A percentile compares a stretch with the other conserved stretches of the same genome.
Evolutionary conservation across 768 basidiomycete species (phyloP).

Genomic region (Leccinum obscurum): DNA sequence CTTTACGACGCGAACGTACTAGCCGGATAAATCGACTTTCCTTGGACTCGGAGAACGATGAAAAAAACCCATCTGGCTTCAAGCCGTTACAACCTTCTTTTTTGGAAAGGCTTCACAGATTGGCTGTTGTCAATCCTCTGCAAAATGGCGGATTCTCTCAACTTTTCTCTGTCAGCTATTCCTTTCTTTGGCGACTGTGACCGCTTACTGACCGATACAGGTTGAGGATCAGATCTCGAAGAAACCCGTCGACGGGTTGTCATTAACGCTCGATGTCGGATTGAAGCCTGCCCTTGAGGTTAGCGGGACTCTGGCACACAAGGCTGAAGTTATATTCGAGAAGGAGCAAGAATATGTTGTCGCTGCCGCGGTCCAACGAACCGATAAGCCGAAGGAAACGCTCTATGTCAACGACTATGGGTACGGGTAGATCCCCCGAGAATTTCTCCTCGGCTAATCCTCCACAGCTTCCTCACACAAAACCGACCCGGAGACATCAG

Average conservation of each 20-base stretch:
- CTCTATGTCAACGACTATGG: conserved; percentile 75
- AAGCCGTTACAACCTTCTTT: conserved; percentile 44
- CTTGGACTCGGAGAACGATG: conserved; percentile 34
- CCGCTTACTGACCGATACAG: conserved; percentile 21
- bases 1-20: conserved; percentile 20
- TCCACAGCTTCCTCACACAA: conserved; percentile 72
- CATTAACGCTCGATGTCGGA: conserved; percentile 61
- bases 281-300: conserved; percentile 61
- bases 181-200: background rate
- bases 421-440: conserved; percentile 38
- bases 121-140: conserved; percentile 22
- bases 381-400: conserved; percentile 39
- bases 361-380: conserved; percentile 33
- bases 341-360: conserved; percentile 74
- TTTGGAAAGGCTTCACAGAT: conserved; percentile 45
- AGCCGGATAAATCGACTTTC: conserved; percentile 40
- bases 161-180: conserved; percentile 34
- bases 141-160: conserved; percentile 35
- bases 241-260: conserved; percentile 41
- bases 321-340: conserved; percentile 75
- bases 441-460: background rate
- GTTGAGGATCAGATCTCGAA: conserved; percentile 27
- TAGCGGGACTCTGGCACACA: conserved; percentile 49
- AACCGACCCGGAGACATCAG: conserved; percentile 52
- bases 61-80: conserved; percentile 29